Evolutionary conservation across 2,329 filamentous ascomycete species (phyloP), one percentile per base, ranked within the genome.

Genomic region (Cryphonectria radicalis): DNA sequence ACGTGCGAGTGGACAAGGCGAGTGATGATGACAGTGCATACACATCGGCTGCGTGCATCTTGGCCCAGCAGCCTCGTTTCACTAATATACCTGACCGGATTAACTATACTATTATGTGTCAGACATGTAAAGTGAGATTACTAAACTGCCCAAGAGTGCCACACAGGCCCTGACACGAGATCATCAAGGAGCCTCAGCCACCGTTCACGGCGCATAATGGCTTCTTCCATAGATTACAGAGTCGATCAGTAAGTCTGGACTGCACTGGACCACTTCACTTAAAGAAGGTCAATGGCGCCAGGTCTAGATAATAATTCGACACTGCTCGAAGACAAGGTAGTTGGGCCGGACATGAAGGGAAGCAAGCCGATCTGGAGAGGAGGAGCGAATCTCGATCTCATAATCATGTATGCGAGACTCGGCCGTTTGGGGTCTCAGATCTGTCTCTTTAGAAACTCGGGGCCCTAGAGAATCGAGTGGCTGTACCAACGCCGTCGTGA

Each of bases 391-490:
- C 60, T 59, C 67, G 46, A 69, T 69, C 62, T 7, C 50, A 59
- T 46, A n/a, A n/a, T n/a, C 8, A 25, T 57, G 35, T 40, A 35
- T 65, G 35, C 67, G 50, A 64, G 57, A 65, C 67, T 59, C 68
- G 68, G 68, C 68, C 63, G 68, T 70, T 70, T 28, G 63, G 40
- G 32, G 63, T 70, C 68, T 70, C 63, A 55, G 55, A 63, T 67
- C 7, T 70, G 68, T 70, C 62, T 63, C 59, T 70, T 55, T 14
- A 69, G 37, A 25, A 43, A 37, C 19, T 46, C 40, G 25, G 35
- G 22, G n/a, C 42, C 35, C 59, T 32, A 35, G 53, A 32, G n/a
- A 43, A n/a, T 28, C 37, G 35, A 55, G 35, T 69, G 62, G 60
- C 37, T 59, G 53, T 40, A 57, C 60, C 55, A 65, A 69, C 62